Evolutionary conservation across 768 basidiomycete genomes (phyloP).

Genomic region (Podaxis mareebaensis): DNA sequence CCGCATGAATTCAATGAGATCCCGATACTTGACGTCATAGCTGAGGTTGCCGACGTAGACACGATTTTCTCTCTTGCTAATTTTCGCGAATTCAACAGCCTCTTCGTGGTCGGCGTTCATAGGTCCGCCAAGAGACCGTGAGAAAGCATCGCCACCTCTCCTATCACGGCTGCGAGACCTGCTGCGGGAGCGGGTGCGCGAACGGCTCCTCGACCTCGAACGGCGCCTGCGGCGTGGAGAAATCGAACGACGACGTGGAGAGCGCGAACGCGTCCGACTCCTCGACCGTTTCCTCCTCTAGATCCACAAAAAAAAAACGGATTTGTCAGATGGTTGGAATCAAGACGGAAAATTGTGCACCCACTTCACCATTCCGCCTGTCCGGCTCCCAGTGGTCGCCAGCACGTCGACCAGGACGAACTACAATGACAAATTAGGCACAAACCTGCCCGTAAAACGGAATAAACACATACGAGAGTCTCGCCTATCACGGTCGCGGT

Average conservation of each 20-base stretch:
- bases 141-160: slow-evolving; percentile 63
- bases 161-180: slow-evolving; percentile 70
- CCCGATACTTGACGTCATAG: slow-evolving; percentile 98
- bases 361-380: slow-evolving; percentile 70
- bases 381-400: slow-evolving; percentile 88
- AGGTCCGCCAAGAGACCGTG: slow-evolving; percentile 82
- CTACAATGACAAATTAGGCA: slow-evolving; percentile 19
- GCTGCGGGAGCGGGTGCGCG: slow-evolving; percentile 43
- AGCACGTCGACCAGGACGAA: slow-evolving; percentile 44
- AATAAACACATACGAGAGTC: slow-evolving; percentile 50
- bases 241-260: slow-evolving; percentile 61
- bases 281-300: slow-evolving; percentile 73
- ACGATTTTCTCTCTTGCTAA: slow-evolving; percentile 96
- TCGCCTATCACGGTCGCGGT: slow-evolving; percentile 41
- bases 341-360: slow-evolving; percentile 25
- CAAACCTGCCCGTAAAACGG: not conserved
- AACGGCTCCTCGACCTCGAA: slow-evolving; percentile 36
- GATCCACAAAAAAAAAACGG: not conserved
- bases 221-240: slow-evolving; percentile 68
- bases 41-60: slow-evolving; percentile 99
- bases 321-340: slow-evolving; percentile 7
- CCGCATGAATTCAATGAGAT: slow-evolving; percentile 99
- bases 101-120: slow-evolving; percentile 93
- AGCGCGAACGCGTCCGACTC: slow-evolving; percentile 65
- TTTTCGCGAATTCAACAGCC: slow-evolving; percentile 92